Base-by-base conservation (phyloP, 1,284 basidiomycete species). In the Leccinum subrobustum region DNA sequence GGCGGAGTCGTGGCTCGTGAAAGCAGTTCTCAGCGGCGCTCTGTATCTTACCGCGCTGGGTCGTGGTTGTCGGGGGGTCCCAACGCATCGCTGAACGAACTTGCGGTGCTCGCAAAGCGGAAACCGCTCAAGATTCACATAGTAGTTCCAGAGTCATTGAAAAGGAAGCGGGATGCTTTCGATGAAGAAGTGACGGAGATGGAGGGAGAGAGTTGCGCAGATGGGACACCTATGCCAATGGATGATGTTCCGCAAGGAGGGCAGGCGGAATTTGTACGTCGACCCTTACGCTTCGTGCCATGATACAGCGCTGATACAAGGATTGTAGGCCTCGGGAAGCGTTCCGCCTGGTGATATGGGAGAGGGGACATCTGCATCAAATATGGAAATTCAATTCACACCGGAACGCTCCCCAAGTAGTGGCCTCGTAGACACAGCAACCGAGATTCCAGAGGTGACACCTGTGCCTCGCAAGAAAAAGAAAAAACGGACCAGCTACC, bases 1-100 rank as follows among this genome's bases (percentile, higher is more conserved):
- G 27, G 29, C 25, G 14, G 33, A 23, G 4, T 9, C 6, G 52
- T 12, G 8, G 11, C 31, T 14, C 27, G n/a, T 27, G 33, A 33
- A 37, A 52, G 14, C 12, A 33, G 20, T 39, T 56, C 5, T 37
- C 42, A 57, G 6, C 50, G 33, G 9, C 29, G 16, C 1, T 53
- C 59, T 14, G 54, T 47, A 1, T 2, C 18, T 18, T 37, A 16
- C 12, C 50, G 39, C 12, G 4, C 25, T 20, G 52, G 39, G 12
- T 56, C 54, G n/a, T 29, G 9, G n/a, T 27, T 47, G 27, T 16
- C 37, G 2, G 68, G 73, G 4, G 73, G 73, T 2, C 68, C 69
- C 3, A 35, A 20, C 2, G 64, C 73, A 3, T 64, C 71, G 16
- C 3, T 72, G 52, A 52, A 56, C 0, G 63, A 75, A 37, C 52